phyloP scores from a whole-genome alignment of 108 stramenopile genomes.

The Nitzschia sp. region DNA sequence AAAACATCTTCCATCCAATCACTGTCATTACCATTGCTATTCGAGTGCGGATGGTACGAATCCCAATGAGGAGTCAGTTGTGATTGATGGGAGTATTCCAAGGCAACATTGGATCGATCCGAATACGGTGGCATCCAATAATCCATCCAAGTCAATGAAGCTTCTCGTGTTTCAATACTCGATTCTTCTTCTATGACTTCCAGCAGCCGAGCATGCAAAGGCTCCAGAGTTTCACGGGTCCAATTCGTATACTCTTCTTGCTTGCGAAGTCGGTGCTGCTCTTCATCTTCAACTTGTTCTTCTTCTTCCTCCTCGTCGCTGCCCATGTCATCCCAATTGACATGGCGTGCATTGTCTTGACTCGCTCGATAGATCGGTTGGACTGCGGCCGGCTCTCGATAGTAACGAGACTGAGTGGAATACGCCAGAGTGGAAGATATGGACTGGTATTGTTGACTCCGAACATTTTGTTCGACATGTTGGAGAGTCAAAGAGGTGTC shows the following conservation, averaged over 20 bases:
- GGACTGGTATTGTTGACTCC: slow-evolving; percentile 13
- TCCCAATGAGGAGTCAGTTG: slow-evolving; percentile 33
- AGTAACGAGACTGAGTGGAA: slow-evolving; percentile 40
- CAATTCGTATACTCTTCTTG: slow-evolving; percentile 35
- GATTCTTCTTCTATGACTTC: not conserved
- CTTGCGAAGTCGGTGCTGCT: slow-evolving; percentile 19
- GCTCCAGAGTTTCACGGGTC: slow-evolving; percentile 32
- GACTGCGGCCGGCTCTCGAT: slow-evolving; percentile 3
- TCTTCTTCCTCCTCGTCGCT: slow-evolving; percentile 59
- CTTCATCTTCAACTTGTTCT: slow-evolving; percentile 36
- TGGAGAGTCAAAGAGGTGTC: not conserved
- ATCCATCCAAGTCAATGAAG: slow-evolving; percentile 52
- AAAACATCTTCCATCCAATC: slow-evolving; percentile 44
- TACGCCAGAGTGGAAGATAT: slow-evolving; percentile 40
- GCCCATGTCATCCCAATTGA: slow-evolving; percentile 64
- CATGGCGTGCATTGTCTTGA: slow-evolving; percentile 38
- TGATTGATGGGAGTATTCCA: slow-evolving; percentile 42
- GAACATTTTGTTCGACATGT: not conserved
- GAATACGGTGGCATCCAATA: slow-evolving; percentile 73
- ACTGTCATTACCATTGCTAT: not conserved
- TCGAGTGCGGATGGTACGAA: slow-evolving; percentile 14
- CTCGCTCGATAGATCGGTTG: slow-evolving; percentile 7
- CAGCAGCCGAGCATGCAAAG: slow-evolving; percentile 28
- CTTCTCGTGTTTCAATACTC: slow-evolving; percentile 5
- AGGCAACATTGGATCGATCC: slow-evolving; percentile 34